Conservation (phyloP, 352 stramenopile species). For the Phytopythium boreale region DNA sequence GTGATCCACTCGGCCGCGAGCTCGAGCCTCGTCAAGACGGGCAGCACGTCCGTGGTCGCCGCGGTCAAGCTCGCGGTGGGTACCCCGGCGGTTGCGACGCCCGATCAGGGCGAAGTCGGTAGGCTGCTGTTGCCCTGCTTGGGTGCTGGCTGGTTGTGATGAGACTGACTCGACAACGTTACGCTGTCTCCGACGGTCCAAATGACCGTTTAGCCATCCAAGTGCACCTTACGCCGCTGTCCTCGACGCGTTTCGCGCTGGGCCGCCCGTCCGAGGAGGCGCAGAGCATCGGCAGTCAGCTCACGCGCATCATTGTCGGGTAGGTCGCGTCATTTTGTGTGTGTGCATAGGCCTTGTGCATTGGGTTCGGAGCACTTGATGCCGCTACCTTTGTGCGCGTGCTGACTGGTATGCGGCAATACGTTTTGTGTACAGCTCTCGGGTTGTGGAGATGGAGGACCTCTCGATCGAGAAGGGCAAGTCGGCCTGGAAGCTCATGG, state of each 20-base stretch:
- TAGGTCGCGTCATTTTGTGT: conserved; percentile 13
- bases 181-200: not conserved
- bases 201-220: conserved; percentile 46
- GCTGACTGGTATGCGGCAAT: not conserved
- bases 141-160: not conserved
- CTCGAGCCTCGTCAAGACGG: conserved; percentile 72
- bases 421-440: conserved; percentile 30
- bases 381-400: not conserved
- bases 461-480: conserved; percentile 71
- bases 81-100: conserved; percentile 58
- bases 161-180: not conserved
- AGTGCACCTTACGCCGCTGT: conserved; percentile 78
- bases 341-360: too few species aligned
- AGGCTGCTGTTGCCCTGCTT: not conserved
- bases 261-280: conserved; percentile 73
- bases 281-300: conserved; percentile 73
- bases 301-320: conserved; percentile 70
- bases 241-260: conserved; percentile 66
- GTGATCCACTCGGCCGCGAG: conserved; percentile 63
- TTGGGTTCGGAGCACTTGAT: too few species aligned
- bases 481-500: conserved; percentile 76
- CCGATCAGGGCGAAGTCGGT: conserved; percentile 78
- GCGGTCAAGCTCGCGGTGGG: conserved; percentile 75
- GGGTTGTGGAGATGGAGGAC: conserved; percentile 77
- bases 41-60: conserved; percentile 67